Percentiles rank a stretch among this genome's conserved stretches.
Conservation (phyloP, 495 filamentous ascomycete genomes). For the Recurvomyces mirabilis region DNA sequence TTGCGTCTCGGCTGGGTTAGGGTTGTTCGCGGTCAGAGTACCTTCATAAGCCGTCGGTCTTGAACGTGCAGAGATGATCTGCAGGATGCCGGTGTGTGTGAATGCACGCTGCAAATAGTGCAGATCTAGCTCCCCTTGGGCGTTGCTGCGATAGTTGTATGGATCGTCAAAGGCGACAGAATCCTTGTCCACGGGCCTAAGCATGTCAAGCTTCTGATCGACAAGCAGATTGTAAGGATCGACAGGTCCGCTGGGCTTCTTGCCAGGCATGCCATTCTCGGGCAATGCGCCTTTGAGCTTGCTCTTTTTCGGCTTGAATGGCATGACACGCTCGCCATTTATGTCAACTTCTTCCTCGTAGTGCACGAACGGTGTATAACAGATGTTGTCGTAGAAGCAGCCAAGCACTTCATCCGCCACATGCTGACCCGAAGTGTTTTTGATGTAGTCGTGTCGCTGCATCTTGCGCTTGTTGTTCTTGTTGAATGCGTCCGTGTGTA, state of each 20-base stretch:
- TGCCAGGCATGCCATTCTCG: conserved; percentile 51
- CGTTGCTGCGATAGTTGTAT: conserved; percentile 68
- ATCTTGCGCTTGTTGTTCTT: conserved; percentile 99
- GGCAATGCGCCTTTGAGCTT: conserved; percentile 57
- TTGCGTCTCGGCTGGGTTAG: conserved; percentile 76
- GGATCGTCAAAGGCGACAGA: conserved; percentile 88
- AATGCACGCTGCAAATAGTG: conserved; percentile 73
- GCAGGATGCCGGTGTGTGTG: conserved; percentile 77
- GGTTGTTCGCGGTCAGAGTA: conserved; percentile 49
- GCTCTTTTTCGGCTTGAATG: conserved; percentile 52
- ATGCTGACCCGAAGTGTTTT: conserved; percentile 74
- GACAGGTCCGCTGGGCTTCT: conserved; percentile 67
- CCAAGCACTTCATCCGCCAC: conserved; percentile 85
- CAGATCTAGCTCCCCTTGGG: conserved; percentile 59
- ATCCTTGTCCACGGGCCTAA: conserved; percentile 78
- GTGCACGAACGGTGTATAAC: conserved; percentile 93
- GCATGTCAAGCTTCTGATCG: conserved; percentile 68
- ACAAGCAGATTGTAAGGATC: conserved; percentile 92
- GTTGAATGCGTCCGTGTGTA: conserved; percentile 98
- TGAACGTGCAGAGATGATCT: conserved; percentile 87
- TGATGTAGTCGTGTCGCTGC: conserved; percentile 91
- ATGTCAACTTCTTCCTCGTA: conserved; percentile 84
- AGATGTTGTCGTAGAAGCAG: conserved; percentile 97
- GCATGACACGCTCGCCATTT: conserved; percentile 60
- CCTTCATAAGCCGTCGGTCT: conserved; percentile 90